Base-by-base conservation (phyloP, 2,329 filamentous ascomycete genomes). In the Chaetothyriales sp. region DNA sequence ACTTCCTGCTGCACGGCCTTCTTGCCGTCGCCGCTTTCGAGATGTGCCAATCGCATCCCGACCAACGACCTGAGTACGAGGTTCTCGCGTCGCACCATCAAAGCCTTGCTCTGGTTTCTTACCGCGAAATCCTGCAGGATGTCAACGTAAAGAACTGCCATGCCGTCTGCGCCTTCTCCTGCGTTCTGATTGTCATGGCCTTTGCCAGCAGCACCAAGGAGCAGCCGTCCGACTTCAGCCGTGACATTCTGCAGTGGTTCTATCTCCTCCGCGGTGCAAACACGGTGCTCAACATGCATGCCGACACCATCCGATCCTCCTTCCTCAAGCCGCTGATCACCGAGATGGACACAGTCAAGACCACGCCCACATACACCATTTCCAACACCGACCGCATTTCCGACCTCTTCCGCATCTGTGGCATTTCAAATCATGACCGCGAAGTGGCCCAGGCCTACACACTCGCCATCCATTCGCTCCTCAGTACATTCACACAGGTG, bases 1-100 rank as follows among this genome's bases (percentile, higher is more conserved):
- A 69, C 2, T 73, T 70, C 45, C 61, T 74, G n/a, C 61, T 74
- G 10, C 67, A 73, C 52, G 66, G 65, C 28, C 61, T 73, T 9
- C 62, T 73, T 4, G 70, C 71, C 4, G 58, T 74, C 8, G 65
- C 70, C 5, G 70, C 71, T 6, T 61, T 74, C 18, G 33, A 40
- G 33, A 40, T 40, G 33, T 40, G 33, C 33, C 33, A 40, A 15
- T 40, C 33, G 2, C 72, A 74, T 50, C 53, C 59, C 9, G 62
- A 64, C 7, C 60, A 64, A 43, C 65, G 63, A 47, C 64, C 61
- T 3, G 61, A 63, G 22, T 69, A 66, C 61, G 54, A 67, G 5
- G 61, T 69, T 48, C 59, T 63, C 18, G 67, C 66, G 1, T 60
- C 66, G 19, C 62, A 62, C 25, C 68, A 70, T 50, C 67, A 70